Base-by-base conservation (phyloP, 1,284 basidiomycete species). In the Apiotrichum brassicae region DNA sequence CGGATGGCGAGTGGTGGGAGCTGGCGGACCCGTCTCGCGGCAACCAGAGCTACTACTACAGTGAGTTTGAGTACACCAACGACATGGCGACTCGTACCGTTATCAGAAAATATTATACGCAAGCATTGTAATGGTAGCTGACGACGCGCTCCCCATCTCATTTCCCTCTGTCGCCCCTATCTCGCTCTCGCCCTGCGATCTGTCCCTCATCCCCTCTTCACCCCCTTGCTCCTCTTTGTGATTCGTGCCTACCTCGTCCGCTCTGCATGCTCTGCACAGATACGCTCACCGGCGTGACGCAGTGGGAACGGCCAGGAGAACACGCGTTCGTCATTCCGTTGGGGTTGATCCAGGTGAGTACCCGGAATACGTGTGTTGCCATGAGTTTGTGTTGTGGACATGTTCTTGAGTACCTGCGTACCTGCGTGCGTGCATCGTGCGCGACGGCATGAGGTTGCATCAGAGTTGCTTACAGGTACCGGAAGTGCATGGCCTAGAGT, bases 1-100 rank as follows among this genome's bases (percentile, higher is more conserved):
- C 81, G 3, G 82, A 86, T 28, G 92, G 92, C 40, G 89, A 94
- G 68, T 97, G 91, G 91, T 94, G 91, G 89, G 90, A 95, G 71
- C 79, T 95, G 57, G 77, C 79, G 37, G 91, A 94, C 70, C 83
- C 87, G 32, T 79, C 81, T 26, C 78, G 84, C 34, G 83, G 82
- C 46, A 84, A 85, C 32, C 76, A 91, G 50, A 83, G 86, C 13
- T 97, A 97, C 70, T 97, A 91, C 73, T 93, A 92, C 73, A 89
- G 65, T 65, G 40, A 88, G 66, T 62, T 37, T 8, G 28, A 30
- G 28, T 30, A 30, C 14, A n/a, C n/a, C n/a, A n/a, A n/a, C n/a
- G n/a, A n/a, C n/a, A n/a, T n/a, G n/a, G n/a, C n/a, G n/a, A n/a
- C n/a, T n/a, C n/a, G n/a, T n/a, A n/a, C n/a, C n/a, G n/a, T n/a